These are phyloP conservation scores for Ambrosiella xylebori DNA, from an alignment of 2,329 filamentous ascomycete genomes.

Conservation along the genomic window DNA sequence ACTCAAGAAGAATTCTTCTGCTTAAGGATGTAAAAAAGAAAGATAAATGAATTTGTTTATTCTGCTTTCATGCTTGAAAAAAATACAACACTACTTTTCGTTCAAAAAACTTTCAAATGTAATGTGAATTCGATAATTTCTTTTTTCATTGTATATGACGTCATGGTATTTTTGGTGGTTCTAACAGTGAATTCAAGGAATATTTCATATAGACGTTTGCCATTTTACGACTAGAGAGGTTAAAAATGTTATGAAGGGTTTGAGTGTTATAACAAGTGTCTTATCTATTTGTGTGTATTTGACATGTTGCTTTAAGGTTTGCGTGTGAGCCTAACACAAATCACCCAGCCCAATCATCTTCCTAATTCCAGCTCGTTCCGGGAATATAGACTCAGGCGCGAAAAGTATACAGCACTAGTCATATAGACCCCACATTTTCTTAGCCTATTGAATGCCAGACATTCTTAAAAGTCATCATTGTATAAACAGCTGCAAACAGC, in stretches of 20 bases:
- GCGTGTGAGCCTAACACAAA: background rate
- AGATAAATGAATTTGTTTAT: background rate
- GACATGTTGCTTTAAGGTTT: background rate
- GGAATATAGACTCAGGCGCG: background rate
- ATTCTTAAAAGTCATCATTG: constrained; percentile 12
- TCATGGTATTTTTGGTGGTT: too few species aligned
- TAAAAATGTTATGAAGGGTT: too few species aligned
- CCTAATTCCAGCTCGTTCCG: background rate
- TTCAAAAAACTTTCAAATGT: too few species aligned
- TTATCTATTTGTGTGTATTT: too few species aligned
- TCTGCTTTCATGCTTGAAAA: background rate
- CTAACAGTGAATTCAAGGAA: too few species aligned
- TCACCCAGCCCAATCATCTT: background rate
- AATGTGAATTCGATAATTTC: too few species aligned
- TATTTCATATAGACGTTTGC: too few species aligned
- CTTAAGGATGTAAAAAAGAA: background rate
- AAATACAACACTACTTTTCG: constrained; percentile 11
- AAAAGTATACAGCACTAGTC: constrained; percentile 1
- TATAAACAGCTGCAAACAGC: background rate
- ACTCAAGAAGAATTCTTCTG: constrained; percentile 13
- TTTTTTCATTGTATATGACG: too few species aligned
- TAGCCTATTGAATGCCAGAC: constrained; percentile 12
- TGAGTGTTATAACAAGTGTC: too few species aligned
- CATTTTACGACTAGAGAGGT: too few species aligned
- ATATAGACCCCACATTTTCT: background rate